Evolutionary conservation across 495 filamentous ascomycete genomes (phyloP), one percentile per base, ranked within the genome.

Genomic region (Trichocladium antarcticum): DNA sequence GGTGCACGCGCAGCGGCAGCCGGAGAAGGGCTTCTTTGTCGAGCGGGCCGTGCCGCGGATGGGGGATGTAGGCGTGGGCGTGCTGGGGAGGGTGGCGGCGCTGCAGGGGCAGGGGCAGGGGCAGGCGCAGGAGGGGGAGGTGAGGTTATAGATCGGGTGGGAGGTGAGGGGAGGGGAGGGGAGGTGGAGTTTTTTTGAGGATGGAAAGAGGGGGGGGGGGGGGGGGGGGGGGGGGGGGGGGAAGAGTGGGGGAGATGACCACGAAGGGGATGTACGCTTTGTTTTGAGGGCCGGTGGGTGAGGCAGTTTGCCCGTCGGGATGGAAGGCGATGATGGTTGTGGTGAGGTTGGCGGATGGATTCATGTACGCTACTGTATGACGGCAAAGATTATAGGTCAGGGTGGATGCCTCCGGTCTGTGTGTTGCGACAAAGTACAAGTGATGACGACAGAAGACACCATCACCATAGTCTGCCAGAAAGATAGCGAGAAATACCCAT

Each of bases 1-100:
- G 70, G 74, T 95, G 53, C 77, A 78, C 61, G 74, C 74, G 12
- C 74, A 80, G 70, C 71, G 93, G 56, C 80, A 74, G 65, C 88
- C 89, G 7, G 87, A 94, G 51, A 75, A 77, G 1, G 92, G 92
- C 9, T 98, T 85, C 57, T 92, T 82, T 56, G 52, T 96, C 51
- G 92, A 97, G 75, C 83, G 66, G 63, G 50, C 11, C 7, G 16
- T 31, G n/a, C 11, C 16, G 34, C 39, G 48, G 36, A 32, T 32
- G 31, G 2, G 3, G 31, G 31, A 11, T 2, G 27, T 29, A 10
- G 11, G 31, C 31, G 5, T 32, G 31, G 24, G 24, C n/a, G 24
- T 27, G 24, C 8, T 3, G 24, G 24, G 24, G 24, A 27, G n/a
- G n/a, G n/a, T n/a, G n/a, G n/a, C n/a, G n/a, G n/a, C 8, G 41